Base-by-base conservation (phyloP, 495 filamentous ascomycete genomes). In the Pyronema domesticum region DNA sequence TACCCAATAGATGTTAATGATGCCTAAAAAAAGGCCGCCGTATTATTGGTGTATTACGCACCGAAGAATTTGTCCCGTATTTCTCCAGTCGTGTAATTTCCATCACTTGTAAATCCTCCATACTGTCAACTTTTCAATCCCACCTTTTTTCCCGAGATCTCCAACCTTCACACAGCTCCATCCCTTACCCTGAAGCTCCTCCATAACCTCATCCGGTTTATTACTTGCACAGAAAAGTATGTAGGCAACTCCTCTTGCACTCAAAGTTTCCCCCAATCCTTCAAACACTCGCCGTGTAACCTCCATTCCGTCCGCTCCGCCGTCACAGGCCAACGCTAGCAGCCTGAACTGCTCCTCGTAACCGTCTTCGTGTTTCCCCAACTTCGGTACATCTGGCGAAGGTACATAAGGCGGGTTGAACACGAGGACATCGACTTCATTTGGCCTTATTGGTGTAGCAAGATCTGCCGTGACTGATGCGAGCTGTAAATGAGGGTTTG, bases 371-470 rank as follows among this genome's bases (percentile, higher is more conserved):
- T 53, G 60, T 30, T 30, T 30, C 23, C 5, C 23, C 35, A 61
- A 62, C 36, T 65, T 67, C 8, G 82, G 89, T 30, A 94, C 60
- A n/a, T 78, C 75, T 13, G 76, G 69, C 0, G 86, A 89, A 5
- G 91, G 91, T 6, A 96, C 91, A 60, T 98, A 98, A 0, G 91
- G 91, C 36, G 91, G 91, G 65, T 98, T 98, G 74, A 96, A 96
- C 35, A 98, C 74, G 33, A 96, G 71, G 18, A 98, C 75, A 64
- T 96, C 91, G 0, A 94, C 77, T 37, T 64, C 62, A 3, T 73
- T 68, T 0, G 68, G 58, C 1, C 74, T 71, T 6, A 95, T 54
- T 1, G 80, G 68, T 10, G 73, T 64, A 7, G 71, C 68, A 0
- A 98, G 73, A 60, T 95, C 82, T 4, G 75, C 79, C 14, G 75